Conservation (phyloP, 345 rosid genomes). For the Excoecaria cochinchinensis region DNA sequence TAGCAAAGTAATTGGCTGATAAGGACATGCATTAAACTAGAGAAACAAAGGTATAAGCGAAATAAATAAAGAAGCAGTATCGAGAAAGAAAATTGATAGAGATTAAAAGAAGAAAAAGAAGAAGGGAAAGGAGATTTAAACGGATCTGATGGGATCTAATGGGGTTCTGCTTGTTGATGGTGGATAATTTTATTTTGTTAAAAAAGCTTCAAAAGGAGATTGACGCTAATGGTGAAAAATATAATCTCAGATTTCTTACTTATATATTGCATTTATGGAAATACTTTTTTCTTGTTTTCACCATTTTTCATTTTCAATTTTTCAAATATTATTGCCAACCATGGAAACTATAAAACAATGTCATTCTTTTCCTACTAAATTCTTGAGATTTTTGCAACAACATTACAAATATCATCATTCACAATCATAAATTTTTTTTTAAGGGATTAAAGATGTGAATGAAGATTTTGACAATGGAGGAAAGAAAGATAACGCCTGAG, state of each 20-base stretch:
- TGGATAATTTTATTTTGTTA: neutral
- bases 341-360: too few species aligned
- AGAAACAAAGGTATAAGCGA: too few species aligned
- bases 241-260: neutral
- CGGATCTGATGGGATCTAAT: conserved; percentile 46
- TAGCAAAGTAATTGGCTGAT: too few species aligned
- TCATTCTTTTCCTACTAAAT: too few species aligned
- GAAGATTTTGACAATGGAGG: too few species aligned
- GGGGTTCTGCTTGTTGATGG: conserved; percentile 12
- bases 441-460: too few species aligned
- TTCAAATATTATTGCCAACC: too few species aligned
- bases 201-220: neutral
- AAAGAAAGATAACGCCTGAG: too few species aligned
- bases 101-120: neutral
- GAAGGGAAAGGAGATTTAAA: neutral
- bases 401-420: too few species aligned
- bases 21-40: neutral
- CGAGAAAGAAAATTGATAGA: neutral
- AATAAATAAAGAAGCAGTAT: neutral
- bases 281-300: neutral
- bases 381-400: too few species aligned
- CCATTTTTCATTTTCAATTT: neutral
- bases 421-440: too few species aligned
- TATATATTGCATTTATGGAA: neutral
- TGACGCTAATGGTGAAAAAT: conserved; percentile 22